Percentiles rank a stretch among this genome's conserved stretches.
Evolutionary conservation across 768 basidiomycete genomes (phyloP).

Genomic region (Auricularia heimuer): DNA sequence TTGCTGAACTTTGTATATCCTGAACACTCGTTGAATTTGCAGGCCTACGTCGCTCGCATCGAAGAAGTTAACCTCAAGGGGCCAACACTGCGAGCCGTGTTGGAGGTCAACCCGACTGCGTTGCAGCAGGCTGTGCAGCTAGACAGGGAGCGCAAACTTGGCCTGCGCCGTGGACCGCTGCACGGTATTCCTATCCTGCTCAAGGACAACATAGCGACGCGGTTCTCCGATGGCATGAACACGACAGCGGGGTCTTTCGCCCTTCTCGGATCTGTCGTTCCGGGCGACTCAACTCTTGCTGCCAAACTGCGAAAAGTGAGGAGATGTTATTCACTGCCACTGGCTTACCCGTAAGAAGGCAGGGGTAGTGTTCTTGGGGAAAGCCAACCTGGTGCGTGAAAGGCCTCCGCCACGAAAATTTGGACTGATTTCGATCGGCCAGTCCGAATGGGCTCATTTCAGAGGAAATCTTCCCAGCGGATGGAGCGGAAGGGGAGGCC

Average conservation of each 20-base stretch:
- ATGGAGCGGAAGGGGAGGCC: constrained; percentile 50
- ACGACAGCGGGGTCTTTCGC: constrained; percentile 32
- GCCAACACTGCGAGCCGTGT: constrained; percentile 28
- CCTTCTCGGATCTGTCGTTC: constrained; percentile 25
- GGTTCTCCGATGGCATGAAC: constrained; percentile 25
- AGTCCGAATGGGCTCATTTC: constrained; percentile 43
- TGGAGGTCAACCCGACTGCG: constrained; percentile 31
- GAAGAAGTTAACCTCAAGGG: constrained; percentile 34
- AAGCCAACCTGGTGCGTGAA: constrained; percentile 32
- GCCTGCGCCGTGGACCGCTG: constrained; percentile 18
- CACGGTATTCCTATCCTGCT: constrained; percentile 32
- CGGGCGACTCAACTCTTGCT: constrained; percentile 26
- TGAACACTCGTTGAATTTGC: too few species aligned
- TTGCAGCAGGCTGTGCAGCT: constrained; percentile 25
- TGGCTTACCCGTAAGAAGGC: neutral
- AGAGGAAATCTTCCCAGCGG: constrained; percentile 37
- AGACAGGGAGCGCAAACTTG: constrained; percentile 23
- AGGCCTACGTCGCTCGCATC: constrained; percentile 35
- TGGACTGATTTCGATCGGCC: neutral
- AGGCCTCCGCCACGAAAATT: neutral
- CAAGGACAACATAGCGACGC: constrained; percentile 23
- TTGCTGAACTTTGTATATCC: too few species aligned
- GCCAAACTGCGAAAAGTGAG: constrained; percentile 17
- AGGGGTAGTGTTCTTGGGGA: constrained; percentile 25
- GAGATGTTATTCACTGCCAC: neutral